These are phyloP conservation scores for Suillus placidus DNA, from an alignment of 768 basidiomycete species.

Conservation along the genomic window DNA sequence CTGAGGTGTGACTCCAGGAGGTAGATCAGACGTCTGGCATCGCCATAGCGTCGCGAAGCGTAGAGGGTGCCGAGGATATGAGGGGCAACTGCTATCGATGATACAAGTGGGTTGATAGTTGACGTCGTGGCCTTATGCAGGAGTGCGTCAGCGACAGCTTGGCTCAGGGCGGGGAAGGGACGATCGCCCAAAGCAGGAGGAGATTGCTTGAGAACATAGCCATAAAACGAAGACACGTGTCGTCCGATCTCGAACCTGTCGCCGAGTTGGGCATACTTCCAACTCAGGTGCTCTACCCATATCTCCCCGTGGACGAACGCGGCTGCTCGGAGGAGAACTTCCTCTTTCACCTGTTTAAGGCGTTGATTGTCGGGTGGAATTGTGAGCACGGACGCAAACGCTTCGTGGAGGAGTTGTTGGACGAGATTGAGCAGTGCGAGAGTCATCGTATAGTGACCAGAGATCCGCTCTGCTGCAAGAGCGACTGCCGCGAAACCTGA, in stretches of 20 bases:
- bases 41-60: slow-evolving; percentile 64
- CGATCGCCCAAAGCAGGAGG: slow-evolving; percentile 54
- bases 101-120: slow-evolving; percentile 79
- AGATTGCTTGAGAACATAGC: slow-evolving; percentile 63
- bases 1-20: slow-evolving; percentile 69
- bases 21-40: slow-evolving; percentile 67
- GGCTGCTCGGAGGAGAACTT: slow-evolving; percentile 77
- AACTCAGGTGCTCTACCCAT: slow-evolving; percentile 83
- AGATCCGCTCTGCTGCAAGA: slow-evolving; percentile 69
- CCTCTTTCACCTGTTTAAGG: slow-evolving; percentile 76
- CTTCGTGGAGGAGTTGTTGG: slow-evolving; percentile 74
- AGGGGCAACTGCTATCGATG: slow-evolving; percentile 63
- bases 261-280: slow-evolving; percentile 83
- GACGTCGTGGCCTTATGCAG: slow-evolving; percentile 76
- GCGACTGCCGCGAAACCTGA: slow-evolving; percentile 63
- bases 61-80: slow-evolving; percentile 63
- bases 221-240: slow-evolving; percentile 66
- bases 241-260: slow-evolving; percentile 84
- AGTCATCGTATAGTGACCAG: slow-evolving; percentile 82
- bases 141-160: slow-evolving; percentile 68
- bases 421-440: slow-evolving; percentile 77
- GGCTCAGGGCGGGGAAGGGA: slow-evolving; percentile 63
- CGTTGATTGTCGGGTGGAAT: slow-evolving; percentile 59
- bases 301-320: slow-evolving; percentile 84
- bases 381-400: slow-evolving; percentile 52